A percentile compares a stretch with the other conserved stretches of the same genome.
Conservation (phyloP, 305 asterid species). For the Fraxinus velutina region DNA sequence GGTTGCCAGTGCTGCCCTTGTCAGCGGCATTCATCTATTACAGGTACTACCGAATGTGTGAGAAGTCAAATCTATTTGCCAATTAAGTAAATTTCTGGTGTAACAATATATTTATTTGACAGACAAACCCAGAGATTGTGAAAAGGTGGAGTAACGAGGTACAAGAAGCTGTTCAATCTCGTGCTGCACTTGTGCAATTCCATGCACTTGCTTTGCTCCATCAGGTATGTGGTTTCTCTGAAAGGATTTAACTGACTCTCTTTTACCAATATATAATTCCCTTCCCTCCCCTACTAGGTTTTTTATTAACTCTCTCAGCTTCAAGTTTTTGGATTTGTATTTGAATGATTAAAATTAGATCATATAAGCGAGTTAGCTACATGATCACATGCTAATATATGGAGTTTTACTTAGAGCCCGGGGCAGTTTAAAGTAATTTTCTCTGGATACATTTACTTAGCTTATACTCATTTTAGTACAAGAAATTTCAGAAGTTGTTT, state of each 20-base stretch:
- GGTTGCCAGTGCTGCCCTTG: slow-evolving; percentile 97
- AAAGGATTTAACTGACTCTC: background rate
- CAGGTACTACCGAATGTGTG: slow-evolving; percentile 48
- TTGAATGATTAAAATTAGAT: background rate
- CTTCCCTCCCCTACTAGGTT: background rate
- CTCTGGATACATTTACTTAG: background rate
- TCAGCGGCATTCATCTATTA: slow-evolving; percentile 85
- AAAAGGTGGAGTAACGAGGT: slow-evolving; percentile 99
- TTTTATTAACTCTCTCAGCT: background rate
- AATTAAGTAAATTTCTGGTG: slow-evolving; percentile 8
- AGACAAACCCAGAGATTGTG: slow-evolving; percentile 95
- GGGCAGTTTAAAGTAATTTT: background rate
- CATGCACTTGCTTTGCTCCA: slow-evolving; percentile 98
- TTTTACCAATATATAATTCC: slow-evolving; percentile 4
- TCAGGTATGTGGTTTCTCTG: slow-evolving; percentile 46
- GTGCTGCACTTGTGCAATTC: slow-evolving; percentile 97
- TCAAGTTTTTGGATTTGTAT: background rate
- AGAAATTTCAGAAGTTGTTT: background rate
- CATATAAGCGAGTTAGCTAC: background rate
- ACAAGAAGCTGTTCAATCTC: slow-evolving; percentile 96
- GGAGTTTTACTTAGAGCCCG: background rate
- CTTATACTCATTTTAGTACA: background rate
- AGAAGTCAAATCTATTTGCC: slow-evolving; percentile 2
- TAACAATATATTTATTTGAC: slow-evolving; percentile 17
- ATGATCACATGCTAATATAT: background rate